phyloP scores from a whole-genome alignment of 352 stramenopile species.

The Globisporangium carolinianum region DNA sequence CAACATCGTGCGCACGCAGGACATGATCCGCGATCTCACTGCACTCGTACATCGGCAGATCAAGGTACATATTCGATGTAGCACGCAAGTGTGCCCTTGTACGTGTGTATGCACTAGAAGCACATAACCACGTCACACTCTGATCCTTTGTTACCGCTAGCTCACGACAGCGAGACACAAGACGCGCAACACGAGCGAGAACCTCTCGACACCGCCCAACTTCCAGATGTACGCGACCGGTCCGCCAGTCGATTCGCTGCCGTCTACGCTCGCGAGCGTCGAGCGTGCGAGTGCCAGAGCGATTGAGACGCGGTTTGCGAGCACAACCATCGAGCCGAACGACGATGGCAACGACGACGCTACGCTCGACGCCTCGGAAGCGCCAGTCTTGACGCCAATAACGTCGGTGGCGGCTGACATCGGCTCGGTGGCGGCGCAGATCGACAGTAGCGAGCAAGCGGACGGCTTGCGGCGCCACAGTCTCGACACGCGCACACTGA shows the following conservation, averaged over 20 bases:
- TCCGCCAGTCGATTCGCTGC: slow-evolving; percentile 3
- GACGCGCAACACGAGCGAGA: slow-evolving; percentile 30
- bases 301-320: not conserved
- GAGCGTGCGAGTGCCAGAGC: not conserved
- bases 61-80: slow-evolving; percentile 14
- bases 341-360: not conserved
- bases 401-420: too few relatives aligned
- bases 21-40: slow-evolving; percentile 46
- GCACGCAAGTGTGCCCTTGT: too few relatives aligned
- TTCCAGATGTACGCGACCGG: slow-evolving; percentile 8
- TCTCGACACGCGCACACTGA: slow-evolving; percentile 6
- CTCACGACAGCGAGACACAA: slow-evolving; percentile 20
- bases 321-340: not conserved
- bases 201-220: slow-evolving; percentile 13
- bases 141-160: slow-evolving; percentile 4
- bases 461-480: slow-evolving; percentile 3
- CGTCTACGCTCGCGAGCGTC: slow-evolving; percentile 1
- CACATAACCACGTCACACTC: too few relatives aligned
- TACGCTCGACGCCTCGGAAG: not conserved
- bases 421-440: too few relatives aligned
- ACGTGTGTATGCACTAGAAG: not conserved
- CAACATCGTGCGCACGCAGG: slow-evolving; percentile 32
- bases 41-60: slow-evolving; percentile 39
- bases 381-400: not conserved
- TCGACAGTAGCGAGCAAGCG: slow-evolving; percentile 3